Base-by-base conservation (phyloP, 1,284 basidiomycete species). In the Inonotus obliquus region DNA sequence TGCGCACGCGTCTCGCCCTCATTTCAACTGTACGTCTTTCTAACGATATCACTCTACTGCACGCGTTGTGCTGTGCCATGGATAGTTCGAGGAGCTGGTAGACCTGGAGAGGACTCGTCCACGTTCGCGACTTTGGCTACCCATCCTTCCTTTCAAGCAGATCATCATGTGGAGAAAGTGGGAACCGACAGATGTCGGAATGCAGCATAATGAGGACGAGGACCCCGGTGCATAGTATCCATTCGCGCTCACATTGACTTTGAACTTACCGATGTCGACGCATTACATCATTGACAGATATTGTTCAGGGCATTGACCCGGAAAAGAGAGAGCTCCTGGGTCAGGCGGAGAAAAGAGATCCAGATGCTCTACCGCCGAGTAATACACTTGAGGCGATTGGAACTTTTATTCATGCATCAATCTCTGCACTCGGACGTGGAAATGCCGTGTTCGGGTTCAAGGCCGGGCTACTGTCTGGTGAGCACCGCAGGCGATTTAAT, bases 381-480 rank as follows among this genome's bases (percentile, higher is more conserved):
- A 90, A 88, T 64, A 37, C 65, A 2, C 74, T 87, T 41, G 85
- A 90, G 67, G 72, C 69, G 47, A 61, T 79, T 1, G 79, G 83
- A 76, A 78, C 76, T 53, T 69, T 73, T 59, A 13, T 84, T 0
- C 82, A 86, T 67, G 68, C 73, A 14, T 63, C 69, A 0, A 62
- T 77, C 7, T 70, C 69, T 2, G 74, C 74, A 0, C 66, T 88
- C 0, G 75, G 77, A 1, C 73, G 77, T 17, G 89, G 87, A 4
- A 88, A 91, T 67, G 71, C 75, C 1, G 74, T 94, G 62, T 96
- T 87, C 65, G 90, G 89, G 0, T 59, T 94, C 66, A 96, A 96
- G 73, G 92, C 89, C 0, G 91, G 84, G 0, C 65, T 87, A 9
- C 70, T 95, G 54, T 85, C 87, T 45, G 78, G 84, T 79, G 41